A percentile compares a stretch with the other conserved stretches of the same genome.
Conservation (phyloP, 108 stramenopile genomes). For the Hondaea fermentalgiana region DNA sequence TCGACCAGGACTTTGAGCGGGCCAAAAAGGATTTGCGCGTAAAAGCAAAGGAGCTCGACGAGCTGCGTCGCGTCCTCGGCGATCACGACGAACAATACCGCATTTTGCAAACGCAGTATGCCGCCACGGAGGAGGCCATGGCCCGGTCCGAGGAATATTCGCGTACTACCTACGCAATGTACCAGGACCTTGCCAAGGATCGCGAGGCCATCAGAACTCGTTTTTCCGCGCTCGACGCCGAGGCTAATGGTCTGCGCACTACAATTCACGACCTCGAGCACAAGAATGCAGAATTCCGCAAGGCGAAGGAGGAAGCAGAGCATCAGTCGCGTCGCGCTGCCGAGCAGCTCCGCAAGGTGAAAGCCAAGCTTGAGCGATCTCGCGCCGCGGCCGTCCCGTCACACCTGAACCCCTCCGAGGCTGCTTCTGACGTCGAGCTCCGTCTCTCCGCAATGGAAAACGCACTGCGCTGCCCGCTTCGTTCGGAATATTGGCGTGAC, state of each 20-base stretch:
- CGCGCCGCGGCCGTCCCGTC: background rate
- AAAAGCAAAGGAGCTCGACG: background rate
- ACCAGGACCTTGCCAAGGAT: background rate
- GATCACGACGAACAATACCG: background rate
- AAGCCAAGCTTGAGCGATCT: background rate
- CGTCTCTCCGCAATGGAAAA: background rate
- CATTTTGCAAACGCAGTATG: background rate
- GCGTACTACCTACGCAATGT: background rate
- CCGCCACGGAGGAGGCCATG: background rate
- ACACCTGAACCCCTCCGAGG: background rate
- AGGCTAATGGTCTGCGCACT: background rate
- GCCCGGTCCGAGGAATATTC: background rate
- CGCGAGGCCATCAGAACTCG: background rate
- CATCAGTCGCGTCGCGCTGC: background rate
- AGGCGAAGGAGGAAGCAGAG: background rate
- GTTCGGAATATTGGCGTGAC: background rate
- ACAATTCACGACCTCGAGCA: background rate
- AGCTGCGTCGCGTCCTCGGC: background rate
- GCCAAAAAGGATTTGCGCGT: background rate
- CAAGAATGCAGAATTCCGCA: background rate
- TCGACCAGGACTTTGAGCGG: background rate
- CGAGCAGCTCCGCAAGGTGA: background rate
- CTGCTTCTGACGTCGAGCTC: background rate
- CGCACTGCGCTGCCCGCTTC: background rate
- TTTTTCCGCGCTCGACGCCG: background rate